These are phyloP conservation scores for Quercus wislizeni DNA, from an alignment of 306 rosid species.

Conservation along the genomic window DNA sequence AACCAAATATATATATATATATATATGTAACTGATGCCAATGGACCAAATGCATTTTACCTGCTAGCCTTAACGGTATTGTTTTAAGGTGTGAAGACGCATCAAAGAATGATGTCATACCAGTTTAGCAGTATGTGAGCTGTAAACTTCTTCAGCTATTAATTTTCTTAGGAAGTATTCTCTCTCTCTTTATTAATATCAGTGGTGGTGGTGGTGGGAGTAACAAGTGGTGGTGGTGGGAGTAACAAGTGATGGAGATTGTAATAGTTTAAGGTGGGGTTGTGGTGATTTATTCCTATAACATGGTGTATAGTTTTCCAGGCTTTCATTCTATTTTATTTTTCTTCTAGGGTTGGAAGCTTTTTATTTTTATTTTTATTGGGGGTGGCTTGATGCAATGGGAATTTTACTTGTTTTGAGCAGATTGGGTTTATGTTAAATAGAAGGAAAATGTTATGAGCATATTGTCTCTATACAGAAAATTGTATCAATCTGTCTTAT, in stretches of 20 bases:
- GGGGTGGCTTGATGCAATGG: neutral
- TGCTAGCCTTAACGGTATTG: conserved; percentile 79
- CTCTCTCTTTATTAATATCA: neutral
- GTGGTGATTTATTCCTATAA: conserved; percentile 13
- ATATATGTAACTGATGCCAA: conserved; percentile 44
- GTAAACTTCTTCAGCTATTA: neutral
- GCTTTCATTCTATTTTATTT: conserved; percentile 1
- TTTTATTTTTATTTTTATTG: neutral
- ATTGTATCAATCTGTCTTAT: neutral
- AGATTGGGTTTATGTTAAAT: conserved; percentile 20
- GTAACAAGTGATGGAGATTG: conserved; percentile 7
- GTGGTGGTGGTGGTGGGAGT: neutral
- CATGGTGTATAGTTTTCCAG: conserved; percentile 19
- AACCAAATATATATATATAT: too few species aligned
- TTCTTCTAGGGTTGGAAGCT: neutral
- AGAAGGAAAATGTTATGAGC: neutral
- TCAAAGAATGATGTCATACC: conserved; percentile 84
- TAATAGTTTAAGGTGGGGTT: conserved; percentile 8
- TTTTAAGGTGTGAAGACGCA: conserved; percentile 77
- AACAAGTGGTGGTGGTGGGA: neutral
- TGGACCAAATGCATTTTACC: conserved; percentile 81
- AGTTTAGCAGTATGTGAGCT: conserved; percentile 39
- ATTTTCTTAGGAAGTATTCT: neutral
- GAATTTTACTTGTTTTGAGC: neutral
- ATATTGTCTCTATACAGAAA: neutral